Base-by-base conservation (phyloP, 495 filamentous ascomycete species). In the Neurospora sp. region DNA sequence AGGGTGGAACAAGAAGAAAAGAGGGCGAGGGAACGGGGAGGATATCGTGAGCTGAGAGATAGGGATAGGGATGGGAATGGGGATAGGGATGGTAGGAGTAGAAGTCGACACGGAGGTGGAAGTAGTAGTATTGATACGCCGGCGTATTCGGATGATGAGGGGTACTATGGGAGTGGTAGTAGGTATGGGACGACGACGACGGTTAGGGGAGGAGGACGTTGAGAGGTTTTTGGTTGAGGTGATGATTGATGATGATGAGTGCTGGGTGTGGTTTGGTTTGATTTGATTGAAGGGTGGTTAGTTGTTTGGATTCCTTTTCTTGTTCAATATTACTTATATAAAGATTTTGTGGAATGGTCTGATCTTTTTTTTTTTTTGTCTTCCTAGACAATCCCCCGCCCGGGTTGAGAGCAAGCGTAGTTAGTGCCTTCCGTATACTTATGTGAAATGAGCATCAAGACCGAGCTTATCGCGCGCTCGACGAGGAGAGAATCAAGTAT, bases 1-100 rank as follows among this genome's bases (percentile, higher is more conserved):
- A 77, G 74, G 70, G 73, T 73, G 72, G 80, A 77, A 41, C 65
- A 70, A 37, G 68, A 74, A 31, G 73, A 76, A 71, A 75, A 79
- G 72, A 75, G 79, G 68, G 77, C 48, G 22, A 78, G 80, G 81
- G 81, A 82, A 70, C 71, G 70, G 61, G 75, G 81, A 1, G 45
- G 38, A 8, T 71, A 70, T 35, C 37, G 70, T 4, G 35, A 72
- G 9, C 18, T 65, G 27, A 61, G 44, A 8, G 61, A 37, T 18
- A 12, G 70, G 27, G 68, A 16, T 18, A 18, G 37, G 14, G 12
- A 27, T 68, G 12, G 12, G 9, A 18, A n/a, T 9, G n/a, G 53
- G 3, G 42, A n/a, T 44, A 44, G 44, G 44, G 45, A 22, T 22
- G 5, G 45, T 6, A 53, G 45, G 22, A 53, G 45, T 53, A 53